Evolutionary conservation across 169 alveolate genomes (phyloP), one percentile per base, ranked within the genome.

Genomic region (Eimeria sp.): DNA sequence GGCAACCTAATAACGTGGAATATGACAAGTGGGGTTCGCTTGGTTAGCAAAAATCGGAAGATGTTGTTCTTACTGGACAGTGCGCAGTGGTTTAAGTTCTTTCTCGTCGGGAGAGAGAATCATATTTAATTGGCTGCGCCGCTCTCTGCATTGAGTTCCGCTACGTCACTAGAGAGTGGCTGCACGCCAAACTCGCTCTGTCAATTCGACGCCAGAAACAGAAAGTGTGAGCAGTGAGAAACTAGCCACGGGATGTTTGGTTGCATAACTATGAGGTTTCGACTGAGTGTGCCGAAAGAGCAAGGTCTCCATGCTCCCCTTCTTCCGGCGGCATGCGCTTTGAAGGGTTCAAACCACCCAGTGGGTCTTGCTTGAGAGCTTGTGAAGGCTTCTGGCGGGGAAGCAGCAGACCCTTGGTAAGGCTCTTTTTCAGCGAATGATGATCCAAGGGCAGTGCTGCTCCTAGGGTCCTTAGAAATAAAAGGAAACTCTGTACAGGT

Each of bases 371-470:
- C 30, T 14, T 77, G 87, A 77, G 46, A 13, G 25, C 25, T 56
- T 83, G 90, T 58, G 77, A 33, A 20, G 77, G 49, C 66, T 30
- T 33, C 49, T 66, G 27, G 52, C 93, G 93, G 30, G 93, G 93
- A 25, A 87, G 93, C n/a, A 87, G 56, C 83, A 87, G 8, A 40
- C 83, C 78, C 64, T 64, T 16, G 9, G 93, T 64, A 25, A 87
- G 78, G 33, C 30, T 64, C 37, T 18, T 58, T 23, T 68, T 87
- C 82, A 87, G 93, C 27, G 93, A 87, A 66, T 82, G 93, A 64
- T 87, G 93, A 87, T 87, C 93, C 72, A 87, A 58, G 33, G 93
- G 93, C 52, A 87, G 62, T 25, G 80, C 93, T 58, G 93, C 93
- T 64, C 93, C 93, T 64, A 87, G 93, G 14, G 80, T 58, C 52